phyloP scores from a whole-genome alignment of 768 basidiomycete genomes.

The Tulasnella sp. region DNA sequence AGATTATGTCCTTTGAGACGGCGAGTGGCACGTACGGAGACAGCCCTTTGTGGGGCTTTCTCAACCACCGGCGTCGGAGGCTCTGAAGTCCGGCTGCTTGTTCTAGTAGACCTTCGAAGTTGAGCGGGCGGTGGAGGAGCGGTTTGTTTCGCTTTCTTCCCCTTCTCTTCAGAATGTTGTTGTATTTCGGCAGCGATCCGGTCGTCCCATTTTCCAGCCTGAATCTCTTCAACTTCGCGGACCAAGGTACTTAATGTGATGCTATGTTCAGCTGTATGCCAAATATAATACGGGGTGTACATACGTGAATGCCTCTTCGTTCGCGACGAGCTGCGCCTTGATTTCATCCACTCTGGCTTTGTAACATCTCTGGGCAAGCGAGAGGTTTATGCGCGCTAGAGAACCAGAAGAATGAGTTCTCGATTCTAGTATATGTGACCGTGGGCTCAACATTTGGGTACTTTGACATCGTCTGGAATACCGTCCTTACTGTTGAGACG shows the following conservation, averaged over 20 bases:
- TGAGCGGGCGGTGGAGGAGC: neutral
- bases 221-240: constrained; percentile 66
- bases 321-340: constrained; percentile 50
- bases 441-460: constrained; percentile 36
- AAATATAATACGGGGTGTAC: constrained; percentile 16
- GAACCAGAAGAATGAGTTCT: neutral
- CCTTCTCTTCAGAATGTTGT: neutral
- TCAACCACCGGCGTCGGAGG: constrained; percentile 17
- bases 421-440: constrained; percentile 18
- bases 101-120: constrained; percentile 1
- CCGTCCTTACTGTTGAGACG: neutral
- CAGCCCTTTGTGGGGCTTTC: too few species aligned
- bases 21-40: too few species aligned
- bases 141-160: neutral
- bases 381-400: constrained; percentile 50
- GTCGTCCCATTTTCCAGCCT: constrained; percentile 51
- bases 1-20: neutral
- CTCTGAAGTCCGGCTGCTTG: constrained; percentile 2
- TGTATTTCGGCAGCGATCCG: constrained; percentile 31
- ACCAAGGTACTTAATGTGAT: constrained; percentile 40
- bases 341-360: constrained; percentile 57
- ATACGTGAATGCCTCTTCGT: constrained; percentile 72
- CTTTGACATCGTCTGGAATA: constrained; percentile 40
- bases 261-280: neutral
- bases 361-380: constrained; percentile 67